Evolutionary conservation across 2,329 filamentous ascomycete species (phyloP).

Genomic region (Teratosphaeria zuluensis): DNA sequence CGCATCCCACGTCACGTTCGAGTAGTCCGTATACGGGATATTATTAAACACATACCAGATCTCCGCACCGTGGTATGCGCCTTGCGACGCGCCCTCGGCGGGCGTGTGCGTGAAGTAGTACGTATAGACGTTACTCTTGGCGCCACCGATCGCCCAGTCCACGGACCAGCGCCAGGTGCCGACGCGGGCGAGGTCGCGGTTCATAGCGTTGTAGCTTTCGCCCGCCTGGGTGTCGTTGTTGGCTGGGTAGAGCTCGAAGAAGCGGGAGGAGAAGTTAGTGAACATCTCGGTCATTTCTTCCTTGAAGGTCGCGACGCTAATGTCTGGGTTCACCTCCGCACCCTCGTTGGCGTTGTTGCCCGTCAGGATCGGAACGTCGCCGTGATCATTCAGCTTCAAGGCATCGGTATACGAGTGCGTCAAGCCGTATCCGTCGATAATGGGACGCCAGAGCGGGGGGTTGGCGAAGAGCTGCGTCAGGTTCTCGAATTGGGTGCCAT

Average conservation of each 20-base stretch:
- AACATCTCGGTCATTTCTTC: not conserved
- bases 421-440: not conserved
- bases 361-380: not conserved
- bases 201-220: not conserved
- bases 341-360: not conserved
- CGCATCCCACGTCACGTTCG: not conserved
- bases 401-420: too few relatives aligned
- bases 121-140: not conserved
- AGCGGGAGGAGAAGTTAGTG: not conserved
- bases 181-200: not conserved
- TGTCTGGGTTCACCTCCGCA: not conserved
- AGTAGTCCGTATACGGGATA: not conserved
- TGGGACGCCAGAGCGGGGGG: not conserved
- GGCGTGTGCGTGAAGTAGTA: not conserved
- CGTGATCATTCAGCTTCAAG: too few relatives aligned
- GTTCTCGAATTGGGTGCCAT: not conserved
- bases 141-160: not conserved
- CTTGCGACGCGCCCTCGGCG: not conserved
- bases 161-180: not conserved
- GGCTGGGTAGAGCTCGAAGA: not conserved
- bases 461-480: not conserved
- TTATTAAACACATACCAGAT: not conserved
- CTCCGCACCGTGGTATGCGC: not conserved
- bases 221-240: not conserved
- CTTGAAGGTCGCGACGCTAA: not conserved